Evolutionary conservation across 495 filamentous ascomycete genomes (phyloP).

Genomic region (Aspergillus affinis): DNA sequence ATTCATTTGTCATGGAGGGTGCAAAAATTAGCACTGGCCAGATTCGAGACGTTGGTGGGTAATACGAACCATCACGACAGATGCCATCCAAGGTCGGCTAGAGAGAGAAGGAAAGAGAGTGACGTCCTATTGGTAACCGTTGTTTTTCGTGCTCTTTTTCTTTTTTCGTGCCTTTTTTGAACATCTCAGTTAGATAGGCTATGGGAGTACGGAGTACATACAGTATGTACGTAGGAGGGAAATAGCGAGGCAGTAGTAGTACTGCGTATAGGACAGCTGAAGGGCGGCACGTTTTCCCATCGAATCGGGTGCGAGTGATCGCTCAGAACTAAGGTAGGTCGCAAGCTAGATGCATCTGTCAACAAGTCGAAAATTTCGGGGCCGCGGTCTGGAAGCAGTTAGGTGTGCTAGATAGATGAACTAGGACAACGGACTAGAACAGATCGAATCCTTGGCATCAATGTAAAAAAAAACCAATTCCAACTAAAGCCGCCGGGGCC

Average conservation of each 20-base stretch:
- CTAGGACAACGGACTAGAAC: too few species aligned
- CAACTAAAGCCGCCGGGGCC: too few species aligned
- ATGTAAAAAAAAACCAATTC: too few species aligned
- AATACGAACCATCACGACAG: neutral
- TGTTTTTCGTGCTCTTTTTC: neutral
- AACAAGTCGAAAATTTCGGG: too few species aligned
- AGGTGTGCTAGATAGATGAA: too few species aligned
- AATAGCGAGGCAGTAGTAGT: neutral
- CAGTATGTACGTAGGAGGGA: conserved; percentile 8
- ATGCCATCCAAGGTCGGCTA: neutral
- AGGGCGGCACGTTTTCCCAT: neutral
- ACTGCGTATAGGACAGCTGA: neutral
- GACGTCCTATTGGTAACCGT: neutral
- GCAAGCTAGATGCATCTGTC: too few species aligned
- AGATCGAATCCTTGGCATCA: too few species aligned
- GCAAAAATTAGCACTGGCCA: neutral
- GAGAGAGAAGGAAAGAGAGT: neutral
- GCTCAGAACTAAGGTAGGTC: neutral
- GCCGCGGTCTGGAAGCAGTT: too few species aligned
- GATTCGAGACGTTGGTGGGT: neutral
- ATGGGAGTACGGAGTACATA: neutral
- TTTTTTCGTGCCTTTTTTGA: too few species aligned
- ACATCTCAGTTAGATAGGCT: too few species aligned
- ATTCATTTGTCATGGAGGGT: neutral
- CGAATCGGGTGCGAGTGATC: neutral